Evolutionary conservation across 139 green algal species (phyloP), one percentile per base, ranked within the genome.

Genomic region (Asterochloris erici): DNA sequence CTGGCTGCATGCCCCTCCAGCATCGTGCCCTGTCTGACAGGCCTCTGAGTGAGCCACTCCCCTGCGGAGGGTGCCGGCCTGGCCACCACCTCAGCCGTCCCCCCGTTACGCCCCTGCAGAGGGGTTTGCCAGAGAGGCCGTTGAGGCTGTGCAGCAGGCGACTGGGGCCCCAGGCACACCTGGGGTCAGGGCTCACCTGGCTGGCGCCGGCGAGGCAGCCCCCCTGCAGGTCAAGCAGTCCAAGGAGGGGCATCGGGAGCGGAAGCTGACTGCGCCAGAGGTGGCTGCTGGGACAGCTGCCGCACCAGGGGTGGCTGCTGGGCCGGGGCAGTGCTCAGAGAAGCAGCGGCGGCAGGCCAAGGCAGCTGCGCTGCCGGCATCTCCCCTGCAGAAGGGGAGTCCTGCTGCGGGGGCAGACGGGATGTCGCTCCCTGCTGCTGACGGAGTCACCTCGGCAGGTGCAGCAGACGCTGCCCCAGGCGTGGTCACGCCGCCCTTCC

Each of bases 241-340:
- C 12, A 87, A 86, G 83, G 76, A 82, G 19, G 79, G 73, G 0
- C 64, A 74, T 23, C 79, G 62, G n/a, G 28, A 76, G 81, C 47
- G 74, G 73, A 74, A 73, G 69, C 82, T 83, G 76, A 68, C 66
- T 9, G 63, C 80, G 27, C 73, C 68, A 79, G 81, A 21, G 61
- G 60, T 68, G 21, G 28, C 38, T 14, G n/a, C 28, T 28, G 28
- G 16, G 11, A 24, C 54, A 77, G 19, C n/a, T 76, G 27, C 63
- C 13, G 64, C 27, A 63, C 15, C 26, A 21, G 63, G 12, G 10
- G 54, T 60, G 68, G 73, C 73, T n/a, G 62, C 12, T 54, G 16
- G 47, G 38, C 23, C 68, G 16, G 29, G 28, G 21, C n/a, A 76
- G 13, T 26, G 15, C 27, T 63, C 63, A 14, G 73, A 84, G n/a